A percentile compares a stretch with the other conserved stretches of the same genome.
Conservation (phyloP, 257 asterid species). For the Scutellaria minor region DNA sequence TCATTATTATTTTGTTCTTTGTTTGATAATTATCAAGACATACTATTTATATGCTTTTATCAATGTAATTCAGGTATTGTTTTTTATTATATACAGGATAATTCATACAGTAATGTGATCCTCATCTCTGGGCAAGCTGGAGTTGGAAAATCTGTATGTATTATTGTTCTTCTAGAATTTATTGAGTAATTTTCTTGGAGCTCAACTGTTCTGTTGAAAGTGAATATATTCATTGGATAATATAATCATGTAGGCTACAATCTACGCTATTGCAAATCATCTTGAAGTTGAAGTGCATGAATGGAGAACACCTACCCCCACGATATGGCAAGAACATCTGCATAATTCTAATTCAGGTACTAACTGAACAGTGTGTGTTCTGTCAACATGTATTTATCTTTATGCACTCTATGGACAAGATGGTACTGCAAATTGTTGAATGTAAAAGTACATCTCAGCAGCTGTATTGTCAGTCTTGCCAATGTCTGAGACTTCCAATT, state of each 20-base stretch:
- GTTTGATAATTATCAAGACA: slow-evolving; percentile 18
- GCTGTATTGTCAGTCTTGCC: slow-evolving; percentile 14
- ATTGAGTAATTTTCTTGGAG: neutral
- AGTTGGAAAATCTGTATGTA: slow-evolving; percentile 94
- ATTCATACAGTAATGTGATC: slow-evolving; percentile 55
- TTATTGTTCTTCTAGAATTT: slow-evolving; percentile 31
- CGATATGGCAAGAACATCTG: slow-evolving; percentile 90
- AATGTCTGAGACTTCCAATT: slow-evolving; percentile 5
- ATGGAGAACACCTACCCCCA: slow-evolving; percentile 95
- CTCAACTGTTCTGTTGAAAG: neutral
- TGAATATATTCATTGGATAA: slow-evolving; percentile 35
- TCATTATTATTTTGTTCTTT: neutral
- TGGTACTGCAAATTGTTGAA: slow-evolving; percentile 26
- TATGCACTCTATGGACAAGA: slow-evolving; percentile 1
- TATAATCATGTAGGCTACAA: slow-evolving; percentile 64
- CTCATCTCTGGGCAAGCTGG: slow-evolving; percentile 92
- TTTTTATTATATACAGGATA: slow-evolving; percentile 52
- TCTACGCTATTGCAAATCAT: slow-evolving; percentile 75
- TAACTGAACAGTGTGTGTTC: slow-evolving; percentile 11
- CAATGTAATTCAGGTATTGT: slow-evolving; percentile 20
- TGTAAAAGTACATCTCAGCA: slow-evolving; percentile 19
- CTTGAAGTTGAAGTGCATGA: slow-evolving; percentile 78
- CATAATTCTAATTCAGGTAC: slow-evolving; percentile 84
- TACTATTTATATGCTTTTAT: slow-evolving; percentile 15
- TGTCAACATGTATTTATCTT: slow-evolving; percentile 11